A percentile compares a stretch with the other conserved stretches of the same genome.
phyloP scores from a whole-genome alignment of 2,329 filamentous ascomycete species.

The Ceratocystis ficicola region DNA sequence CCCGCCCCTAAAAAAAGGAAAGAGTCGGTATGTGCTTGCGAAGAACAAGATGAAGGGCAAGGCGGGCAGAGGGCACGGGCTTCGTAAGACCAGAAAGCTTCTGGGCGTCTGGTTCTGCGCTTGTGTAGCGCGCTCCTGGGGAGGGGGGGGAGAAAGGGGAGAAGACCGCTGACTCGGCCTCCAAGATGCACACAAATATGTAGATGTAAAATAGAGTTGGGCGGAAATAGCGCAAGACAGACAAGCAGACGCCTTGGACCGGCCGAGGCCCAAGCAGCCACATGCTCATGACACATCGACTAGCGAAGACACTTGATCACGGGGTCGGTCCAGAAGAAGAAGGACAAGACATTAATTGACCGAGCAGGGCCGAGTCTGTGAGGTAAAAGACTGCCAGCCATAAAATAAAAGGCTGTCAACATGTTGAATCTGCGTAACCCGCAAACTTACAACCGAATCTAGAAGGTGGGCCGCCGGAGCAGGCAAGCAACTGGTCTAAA shows the following conservation, averaged over 20 bases:
- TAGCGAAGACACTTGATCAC: neutral
- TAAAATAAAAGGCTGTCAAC: neutral
- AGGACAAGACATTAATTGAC: neutral
- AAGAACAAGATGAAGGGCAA: neutral
- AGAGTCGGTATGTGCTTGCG: neutral
- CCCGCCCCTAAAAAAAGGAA: neutral
- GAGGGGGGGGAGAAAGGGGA: neutral
- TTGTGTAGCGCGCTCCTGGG: neutral
- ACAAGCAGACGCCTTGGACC: neutral
- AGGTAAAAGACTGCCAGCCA: too few species aligned
- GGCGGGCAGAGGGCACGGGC: neutral
- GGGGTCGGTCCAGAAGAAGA: neutral
- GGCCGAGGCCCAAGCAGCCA: neutral
- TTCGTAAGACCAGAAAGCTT: neutral
- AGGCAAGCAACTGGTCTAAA: neutral
- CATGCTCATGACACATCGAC: neutral
- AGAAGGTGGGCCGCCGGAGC: neutral
- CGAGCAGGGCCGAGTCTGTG: neutral
- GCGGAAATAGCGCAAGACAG: neutral
- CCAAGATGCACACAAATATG: neutral
- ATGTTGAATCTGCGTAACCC: neutral
- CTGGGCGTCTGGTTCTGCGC: conserved; percentile 2
- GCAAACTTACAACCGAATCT: neutral
- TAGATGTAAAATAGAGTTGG: neutral
- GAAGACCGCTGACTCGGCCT: neutral